Evolutionary conservation across 2,329 filamentous ascomycete genomes (phyloP).

Genomic region (Dactylonectria macrodidyma): DNA sequence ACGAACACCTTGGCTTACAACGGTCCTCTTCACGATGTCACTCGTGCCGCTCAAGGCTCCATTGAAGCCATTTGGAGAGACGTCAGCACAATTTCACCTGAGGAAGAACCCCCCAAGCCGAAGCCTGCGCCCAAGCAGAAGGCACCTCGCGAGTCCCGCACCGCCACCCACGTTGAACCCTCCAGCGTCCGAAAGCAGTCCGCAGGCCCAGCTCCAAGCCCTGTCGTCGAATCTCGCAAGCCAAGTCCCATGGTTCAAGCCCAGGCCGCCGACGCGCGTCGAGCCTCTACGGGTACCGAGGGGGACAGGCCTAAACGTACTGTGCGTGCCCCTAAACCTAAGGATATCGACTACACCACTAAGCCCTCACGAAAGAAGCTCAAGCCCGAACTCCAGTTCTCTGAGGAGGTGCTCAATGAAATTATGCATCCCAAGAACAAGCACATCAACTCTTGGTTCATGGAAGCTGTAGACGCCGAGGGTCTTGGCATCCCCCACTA

Average conservation of each 20-base stretch:
- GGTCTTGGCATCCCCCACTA: slow-evolving; percentile 95
- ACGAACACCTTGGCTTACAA: slow-evolving; percentile 88
- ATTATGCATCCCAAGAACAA: slow-evolving; percentile 82
- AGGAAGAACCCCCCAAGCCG: slow-evolving; percentile 71
- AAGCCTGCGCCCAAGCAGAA: slow-evolving; percentile 63
- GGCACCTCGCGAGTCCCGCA: slow-evolving; percentile 54
- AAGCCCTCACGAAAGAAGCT: slow-evolving; percentile 88
- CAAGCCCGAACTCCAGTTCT: slow-evolving; percentile 91
- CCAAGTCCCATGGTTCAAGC: slow-evolving; percentile 39
- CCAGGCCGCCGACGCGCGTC: slow-evolving; percentile 63
- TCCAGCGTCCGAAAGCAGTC: slow-evolving; percentile 47
- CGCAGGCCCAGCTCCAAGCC: slow-evolving; percentile 49
- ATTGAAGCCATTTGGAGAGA: slow-evolving; percentile 69
- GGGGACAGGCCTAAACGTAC: slow-evolving; percentile 90
- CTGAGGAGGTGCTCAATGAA: slow-evolving; percentile 84
- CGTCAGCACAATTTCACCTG: slow-evolving; percentile 58
- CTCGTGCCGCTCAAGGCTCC: slow-evolving; percentile 67
- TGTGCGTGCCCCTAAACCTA: slow-evolving; percentile 91
- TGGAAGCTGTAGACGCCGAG: slow-evolving; percentile 90
- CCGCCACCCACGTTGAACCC: slow-evolving; percentile 43
- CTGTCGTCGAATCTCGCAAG: slow-evolving; percentile 45
- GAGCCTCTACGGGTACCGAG: slow-evolving; percentile 84
- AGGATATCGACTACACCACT: slow-evolving; percentile 89
- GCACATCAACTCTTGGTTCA: slow-evolving; percentile 80
- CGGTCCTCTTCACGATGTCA: slow-evolving; percentile 81